A percentile compares a stretch with the other conserved stretches of the same genome.
Evolutionary conservation across 2,329 filamentous ascomycete genomes (phyloP).

Genomic region (Nannizzia gypsea): DNA sequence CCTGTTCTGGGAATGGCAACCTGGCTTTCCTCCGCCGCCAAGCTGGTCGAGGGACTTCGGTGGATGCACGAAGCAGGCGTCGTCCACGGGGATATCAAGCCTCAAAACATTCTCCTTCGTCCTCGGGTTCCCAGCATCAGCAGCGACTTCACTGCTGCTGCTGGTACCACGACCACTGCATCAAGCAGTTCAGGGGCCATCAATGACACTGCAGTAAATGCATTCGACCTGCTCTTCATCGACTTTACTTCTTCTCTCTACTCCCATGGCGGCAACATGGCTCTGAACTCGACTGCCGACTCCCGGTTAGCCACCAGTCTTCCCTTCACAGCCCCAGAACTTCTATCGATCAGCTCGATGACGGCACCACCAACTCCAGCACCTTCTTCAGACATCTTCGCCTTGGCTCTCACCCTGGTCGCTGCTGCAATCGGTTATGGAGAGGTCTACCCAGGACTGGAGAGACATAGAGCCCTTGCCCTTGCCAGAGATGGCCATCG

Average conservation of each 20-base stretch:
- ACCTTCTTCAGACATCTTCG: conserved; percentile 35
- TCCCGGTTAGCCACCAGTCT: conserved; percentile 32
- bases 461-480: conserved; percentile 30
- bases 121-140: conserved; percentile 11
- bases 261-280: conserved; percentile 15
- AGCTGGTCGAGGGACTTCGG: conserved; percentile 30
- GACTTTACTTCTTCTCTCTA: conserved; percentile 35
- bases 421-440: conserved; percentile 36
- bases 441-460: conserved; percentile 32
- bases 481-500: conserved; percentile 36
- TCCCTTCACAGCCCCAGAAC: conserved; percentile 36
- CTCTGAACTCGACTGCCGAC: conserved; percentile 6
- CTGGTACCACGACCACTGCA: neutral
- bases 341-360: conserved; percentile 25
- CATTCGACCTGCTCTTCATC: conserved; percentile 32
- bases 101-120: conserved; percentile 34
- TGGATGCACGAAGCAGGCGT: conserved; percentile 35
- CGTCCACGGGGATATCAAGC: conserved; percentile 40
- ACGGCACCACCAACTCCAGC: conserved; percentile 26
- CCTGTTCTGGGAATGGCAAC: conserved; percentile 31
- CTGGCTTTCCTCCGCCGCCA: conserved; percentile 32
- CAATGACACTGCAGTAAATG: conserved; percentile 18
- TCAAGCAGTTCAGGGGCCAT: neutral
- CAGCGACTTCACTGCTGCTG: neutral
- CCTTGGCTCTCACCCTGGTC: conserved; percentile 35